A percentile compares a stretch with the other conserved stretches of the same genome.
phyloP scores from a whole-genome alignment of 257 asterid genomes.

The Nemophila menziesii region DNA sequence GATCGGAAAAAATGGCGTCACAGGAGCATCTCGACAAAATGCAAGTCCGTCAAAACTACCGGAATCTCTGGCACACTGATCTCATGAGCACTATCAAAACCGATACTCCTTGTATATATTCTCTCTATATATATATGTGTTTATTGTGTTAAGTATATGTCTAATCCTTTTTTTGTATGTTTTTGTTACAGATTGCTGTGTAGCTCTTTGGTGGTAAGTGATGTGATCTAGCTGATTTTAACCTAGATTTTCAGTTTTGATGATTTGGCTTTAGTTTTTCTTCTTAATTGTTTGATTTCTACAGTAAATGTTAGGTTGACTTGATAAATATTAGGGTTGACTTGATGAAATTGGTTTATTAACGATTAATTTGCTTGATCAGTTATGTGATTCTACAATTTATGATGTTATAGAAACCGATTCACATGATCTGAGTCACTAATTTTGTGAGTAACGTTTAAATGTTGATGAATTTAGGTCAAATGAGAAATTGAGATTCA shows the following conservation, averaged over 20 bases:
- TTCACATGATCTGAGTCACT: too few relatives aligned
- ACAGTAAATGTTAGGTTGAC: not conserved
- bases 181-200: conserved; percentile 74
- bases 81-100: conserved; percentile 62
- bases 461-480: too few relatives aligned
- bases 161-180: conserved; percentile 8
- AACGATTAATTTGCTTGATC: not conserved
- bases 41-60: conserved; percentile 82
- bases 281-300: not conserved
- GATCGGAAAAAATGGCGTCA: conserved; percentile 39
- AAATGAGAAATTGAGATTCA: too few relatives aligned
- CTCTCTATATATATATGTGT: not conserved
- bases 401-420: not conserved
- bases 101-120: conserved; percentile 64
- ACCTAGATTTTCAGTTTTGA: conserved; percentile 10
- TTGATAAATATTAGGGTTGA: not conserved
- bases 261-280: not conserved
- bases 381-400: not conserved
- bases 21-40: conserved; percentile 68
- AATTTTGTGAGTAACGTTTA: too few relatives aligned
- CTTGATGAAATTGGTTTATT: not conserved
- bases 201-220: conserved; percentile 86
- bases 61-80: conserved; percentile 97
- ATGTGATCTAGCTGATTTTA: not conserved
- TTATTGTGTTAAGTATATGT: not conserved